A percentile compares a stretch with the other conserved stretches of the same genome.
Evolutionary conservation across 2,329 filamentous ascomycete genomes (phyloP).

Genomic region (Chaetomium sp.): DNA sequence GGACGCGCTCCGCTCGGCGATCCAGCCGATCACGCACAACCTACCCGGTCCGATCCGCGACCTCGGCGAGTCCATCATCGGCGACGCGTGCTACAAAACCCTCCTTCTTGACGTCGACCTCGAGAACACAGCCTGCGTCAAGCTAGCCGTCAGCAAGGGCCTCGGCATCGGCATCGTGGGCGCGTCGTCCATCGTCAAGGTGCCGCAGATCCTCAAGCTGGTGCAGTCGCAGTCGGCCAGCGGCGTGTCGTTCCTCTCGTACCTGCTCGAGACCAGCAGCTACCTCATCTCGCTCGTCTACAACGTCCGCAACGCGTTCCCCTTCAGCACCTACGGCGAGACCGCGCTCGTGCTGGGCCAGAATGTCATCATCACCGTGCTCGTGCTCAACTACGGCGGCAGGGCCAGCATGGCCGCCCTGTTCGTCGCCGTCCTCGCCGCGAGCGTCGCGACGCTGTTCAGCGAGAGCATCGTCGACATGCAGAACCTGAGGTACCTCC

Average conservation of each 20-base stretch:
- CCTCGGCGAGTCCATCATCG: conserved; percentile 77
- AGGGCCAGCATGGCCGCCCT: conserved; percentile 68
- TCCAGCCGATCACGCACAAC: conserved; percentile 71
- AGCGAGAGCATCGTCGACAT: conserved; percentile 65
- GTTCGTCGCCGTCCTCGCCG: conserved; percentile 77
- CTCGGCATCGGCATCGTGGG: conserved; percentile 92
- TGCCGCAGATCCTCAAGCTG: conserved; percentile 95
- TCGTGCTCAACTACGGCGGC: conserved; percentile 84
- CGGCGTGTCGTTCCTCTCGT: conserved; percentile 86
- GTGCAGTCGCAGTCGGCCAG: conserved; percentile 75
- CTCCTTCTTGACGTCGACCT: conserved; percentile 84
- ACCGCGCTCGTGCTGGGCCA: conserved; percentile 88
- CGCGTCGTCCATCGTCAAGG: conserved; percentile 88
- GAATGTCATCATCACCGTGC: conserved; percentile 83
- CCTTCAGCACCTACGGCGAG: conserved; percentile 97
- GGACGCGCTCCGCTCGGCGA: conserved; percentile 62
- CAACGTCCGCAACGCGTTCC: conserved; percentile 86
- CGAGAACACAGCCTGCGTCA: conserved; percentile 75
- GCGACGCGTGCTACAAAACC: conserved; percentile 79
- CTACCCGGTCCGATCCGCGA: conserved; percentile 75
- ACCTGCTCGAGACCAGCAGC: conserved; percentile 85
- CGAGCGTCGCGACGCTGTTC: conserved; percentile 70
- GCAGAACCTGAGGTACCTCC: conserved; percentile 70
- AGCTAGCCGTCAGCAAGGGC: conserved; percentile 87
- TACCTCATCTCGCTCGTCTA: conserved; percentile 92